A percentile compares a stretch with the other conserved stretches of the same genome.
These are phyloP conservation scores for Linnemannia hyalina DNA, from an alignment of 192 early-diverging fungal genomes.

Conservation along the genomic window DNA sequence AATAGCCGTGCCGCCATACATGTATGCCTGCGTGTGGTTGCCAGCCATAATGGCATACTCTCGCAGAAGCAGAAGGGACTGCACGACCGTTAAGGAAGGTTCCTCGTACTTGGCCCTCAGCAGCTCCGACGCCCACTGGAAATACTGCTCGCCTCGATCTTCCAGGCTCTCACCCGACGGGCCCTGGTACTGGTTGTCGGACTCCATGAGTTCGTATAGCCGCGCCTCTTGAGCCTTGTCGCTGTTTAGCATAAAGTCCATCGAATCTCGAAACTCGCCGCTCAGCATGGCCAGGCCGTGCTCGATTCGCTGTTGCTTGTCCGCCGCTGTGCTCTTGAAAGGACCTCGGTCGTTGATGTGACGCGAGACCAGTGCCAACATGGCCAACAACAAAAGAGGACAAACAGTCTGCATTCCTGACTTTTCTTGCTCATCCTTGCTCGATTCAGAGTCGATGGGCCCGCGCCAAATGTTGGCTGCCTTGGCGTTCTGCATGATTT, in stretches of 20 bases:
- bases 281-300: slow-evolving; percentile 18
- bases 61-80: slow-evolving; percentile 41
- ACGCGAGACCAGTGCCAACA: slow-evolving; percentile 44
- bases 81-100: slow-evolving; percentile 41
- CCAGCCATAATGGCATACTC: slow-evolving; percentile 56
- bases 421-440: not conserved
- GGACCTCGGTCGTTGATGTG: slow-evolving; percentile 36
- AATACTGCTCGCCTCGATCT: slow-evolving; percentile 51
- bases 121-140: slow-evolving; percentile 44
- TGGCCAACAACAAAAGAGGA: slow-evolving; percentile 41
- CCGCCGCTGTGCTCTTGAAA: slow-evolving; percentile 26
- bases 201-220: slow-evolving; percentile 33
- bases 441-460: not conserved
- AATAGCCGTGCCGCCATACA: slow-evolving; percentile 48
- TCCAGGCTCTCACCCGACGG: slow-evolving; percentile 10
- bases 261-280: not conserved
- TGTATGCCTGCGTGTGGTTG: slow-evolving; percentile 47
- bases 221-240: slow-evolving; percentile 17
- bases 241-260: not conserved
- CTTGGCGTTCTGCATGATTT: slow-evolving; percentile 12
- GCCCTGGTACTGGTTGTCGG: slow-evolving; percentile 19
- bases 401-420: not conserved
- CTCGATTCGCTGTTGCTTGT: slow-evolving; percentile 25
- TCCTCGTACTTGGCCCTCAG: slow-evolving; percentile 40
- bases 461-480: slow-evolving; percentile 10